Base-by-base conservation (phyloP, 2,329 filamentous ascomycete species). In the Fusarium duplospermum region DNA sequence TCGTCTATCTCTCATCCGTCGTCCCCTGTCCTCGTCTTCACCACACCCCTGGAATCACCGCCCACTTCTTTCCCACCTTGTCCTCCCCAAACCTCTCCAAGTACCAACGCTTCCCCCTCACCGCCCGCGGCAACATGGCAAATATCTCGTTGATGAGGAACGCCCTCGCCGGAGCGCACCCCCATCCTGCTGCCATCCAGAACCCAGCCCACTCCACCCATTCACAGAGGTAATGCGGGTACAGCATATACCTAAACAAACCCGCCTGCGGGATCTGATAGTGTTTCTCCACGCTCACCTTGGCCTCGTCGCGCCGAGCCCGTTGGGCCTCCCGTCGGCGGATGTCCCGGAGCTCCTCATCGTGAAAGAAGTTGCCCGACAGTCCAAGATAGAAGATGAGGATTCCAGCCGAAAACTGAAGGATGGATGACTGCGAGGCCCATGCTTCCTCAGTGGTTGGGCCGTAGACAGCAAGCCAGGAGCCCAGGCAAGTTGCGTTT, bases 161-260 rank as follows among this genome's bases (percentile, higher is more conserved):
- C 60, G 89, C 89, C 78, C 95, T 87, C 27, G 94, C 96, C 0
- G 96, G 96, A 57, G 90, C 85, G 79, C 92, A 94, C 6, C 84
- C 83, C 84, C 86, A 89, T 1, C 91, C 91, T 66, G 92, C 89
- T 76, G 93, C 89, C 82, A 98, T 89, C 86, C 92, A 95, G 82
- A 95, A 99, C 0, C 96, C 96, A 4, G 89, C 82, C 96, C 96
- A 99, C 87, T 99, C 96, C 62, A 98, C 82, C 96, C 96, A 99
- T 85, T 99, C 96, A 80, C 92, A 93, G n/a, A 97, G 87, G 82
- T 98, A 99, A 82, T 99, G 96, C 75, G 96, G 95, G 82, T 93
- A 98, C 68, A 98, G 87, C 80, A 98, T 89, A 78, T 91, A 92
- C 74, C 89, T 87, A 84, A 98, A 99, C 59, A 98, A 84, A 1